Evolutionary conservation across 306 rosid genomes (phyloP), one percentile per base, ranked within the genome.

Genomic region (Cucurbita ficifolia): DNA sequence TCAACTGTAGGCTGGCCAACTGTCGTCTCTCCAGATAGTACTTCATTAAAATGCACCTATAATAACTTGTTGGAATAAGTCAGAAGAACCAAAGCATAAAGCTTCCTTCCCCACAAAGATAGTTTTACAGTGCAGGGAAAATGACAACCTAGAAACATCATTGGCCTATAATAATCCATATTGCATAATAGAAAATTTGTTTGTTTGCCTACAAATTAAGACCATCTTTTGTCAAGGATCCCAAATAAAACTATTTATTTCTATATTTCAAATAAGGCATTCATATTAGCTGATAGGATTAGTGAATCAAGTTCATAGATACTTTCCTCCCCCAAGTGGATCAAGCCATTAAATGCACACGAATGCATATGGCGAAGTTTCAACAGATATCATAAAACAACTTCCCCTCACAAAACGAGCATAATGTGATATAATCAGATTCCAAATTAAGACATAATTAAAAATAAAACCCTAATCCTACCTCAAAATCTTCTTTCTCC

Each of bases 401-500:
- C 24, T 13, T 68, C 12, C 72, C 72, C 33, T 68, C 73, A 43
- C 39, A 68, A 68, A 19, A 68, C 7, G 6, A 68, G 55, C 22
- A 29, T 16, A 49, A 29, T 14, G 22, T 13, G 7, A 49, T 49
- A 45, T 50, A 16, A 4, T 70, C 46, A 24, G 43, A 24, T 69
- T 29, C 57, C 22, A 46, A 46, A 48, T 33, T 48, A 45, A 16
- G 79, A 78, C 59, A 75, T 50, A 21, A 10, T 38, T 53, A 18
- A 38, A 71, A 53, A 52, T 53, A 62, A n/a, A 50, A 49, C 8
- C 38, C n/a, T 21, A 33, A 16, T 51, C 16, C 87, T 78, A 89
- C 96, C 99, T 89, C 96, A 81, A 91, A 89, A 75, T 95, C 96
- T 39, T 79, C 81, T 82, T 85, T 95, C 87, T 95, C 99, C 85